Base-by-base conservation (phyloP, 495 filamentous ascomycete genomes). In the Aspergillus ellipticus region DNA sequence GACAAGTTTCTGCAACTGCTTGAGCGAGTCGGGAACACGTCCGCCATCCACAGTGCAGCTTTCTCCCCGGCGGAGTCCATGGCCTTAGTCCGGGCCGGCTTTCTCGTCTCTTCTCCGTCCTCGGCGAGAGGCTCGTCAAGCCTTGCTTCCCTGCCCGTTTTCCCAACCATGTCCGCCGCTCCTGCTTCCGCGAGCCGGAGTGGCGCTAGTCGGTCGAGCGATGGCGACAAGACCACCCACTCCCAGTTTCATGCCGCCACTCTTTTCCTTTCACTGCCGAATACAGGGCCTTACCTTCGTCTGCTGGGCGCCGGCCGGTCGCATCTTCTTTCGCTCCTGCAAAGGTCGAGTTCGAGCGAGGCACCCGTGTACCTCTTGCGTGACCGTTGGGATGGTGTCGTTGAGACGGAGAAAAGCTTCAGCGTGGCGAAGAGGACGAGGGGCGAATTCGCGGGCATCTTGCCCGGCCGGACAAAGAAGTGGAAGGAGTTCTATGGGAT, bases 401-500 rank as follows among this genome's bases (percentile, higher is more conserved):
- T 89, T 13, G 80, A 80, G 29, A 78, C 74, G 16, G 76, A 82
- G 19, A 82, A 81, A 63, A 79, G 74, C 35, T 77, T 76, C 26
- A 77, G 80, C 37, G 57, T 74, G 48, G 85, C 82, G 8, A 89
- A 88, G 65, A 79, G 80, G 57, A 74, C 76, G 3, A 75, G 89
- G 51, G 86, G 89, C 0, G 88, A 90, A 64, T 88, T 83, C 63
- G 71, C 73, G 0, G 88, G 86, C 0, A 73, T 91, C n/a, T 56
- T 92, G 19, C 88, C 89, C 0, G 89, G 87, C 0, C 76, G 83
- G 61, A 81, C 90, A 16, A 85, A 82, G 66, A 92, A 89, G 68
- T 96, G 91, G 91, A 88, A 84, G 65, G 80, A 86, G 6, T 83
- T 92, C 56, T 85, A 85, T 58, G 91, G 91, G 2, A 72, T 94